Base-by-base conservation (phyloP, 2,329 filamentous ascomycete genomes). In the Xylariaceae sp. region DNA sequence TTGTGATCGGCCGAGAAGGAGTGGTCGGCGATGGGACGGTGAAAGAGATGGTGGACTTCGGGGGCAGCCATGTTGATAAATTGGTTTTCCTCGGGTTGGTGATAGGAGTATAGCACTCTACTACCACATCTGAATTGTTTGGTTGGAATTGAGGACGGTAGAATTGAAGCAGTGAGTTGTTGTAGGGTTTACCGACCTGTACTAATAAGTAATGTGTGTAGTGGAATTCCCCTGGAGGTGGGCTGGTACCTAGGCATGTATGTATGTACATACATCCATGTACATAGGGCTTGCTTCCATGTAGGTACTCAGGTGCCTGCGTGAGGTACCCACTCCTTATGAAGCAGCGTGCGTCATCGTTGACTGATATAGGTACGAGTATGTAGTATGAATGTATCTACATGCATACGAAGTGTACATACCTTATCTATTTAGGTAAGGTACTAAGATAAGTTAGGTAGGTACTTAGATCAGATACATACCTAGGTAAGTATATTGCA, bases 21-120 rank as follows among this genome's bases (percentile, higher is more conserved):
- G 77, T 99, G 95, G 81, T 99, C 95, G 65, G 91, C 91, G 71
- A 99, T 97, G 60, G 93, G 92, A 67, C 89, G 87, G 79, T 98
- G 92, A 80, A 99, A 99, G 65, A 99, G 89, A 71, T 98, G 93
- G 78, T 98, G 91, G 56, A 96, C 90, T 82, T 98, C 91, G 63
- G 93, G 91, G 57, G 88, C 75, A 52, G 90, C 81, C 93, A 98
- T 98, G 20, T 18, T 45, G 54, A 26, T 40, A 19, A 32, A 23
- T 44, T 0, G 42, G 12, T 42, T n/a, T 37, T 45, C 43, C 16
- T 18, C 3, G 10, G 23, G 48, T 16, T n/a, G 18, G 78, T 81
- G 88, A 90, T 91, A 95, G 91, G 91, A 96, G 91, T 80, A 61
- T 74, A 90, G 85, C 91, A 96, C 95, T 98, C 95, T 89, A 98